Evolutionary conservation across 2,329 filamentous ascomycete genomes (phyloP), one percentile per base, ranked within the genome.

Genomic region (Emergomyces orientalis): DNA sequence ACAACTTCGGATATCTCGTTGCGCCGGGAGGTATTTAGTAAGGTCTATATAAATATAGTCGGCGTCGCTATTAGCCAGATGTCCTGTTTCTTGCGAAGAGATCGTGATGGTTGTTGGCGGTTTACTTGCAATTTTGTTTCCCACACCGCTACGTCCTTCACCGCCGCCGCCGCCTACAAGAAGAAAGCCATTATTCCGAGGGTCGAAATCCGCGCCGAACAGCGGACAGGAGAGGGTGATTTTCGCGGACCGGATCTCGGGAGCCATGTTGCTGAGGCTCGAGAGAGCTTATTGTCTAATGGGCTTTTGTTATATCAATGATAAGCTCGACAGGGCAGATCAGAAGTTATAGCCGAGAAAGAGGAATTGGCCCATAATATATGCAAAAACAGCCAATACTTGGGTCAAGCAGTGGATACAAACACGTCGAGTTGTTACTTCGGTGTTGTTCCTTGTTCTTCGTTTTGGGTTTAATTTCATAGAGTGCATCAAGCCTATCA

Each of bases 161-260:
- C 93, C 93, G 67, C 93, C 93, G 65, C 93, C 93, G 60, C 93
- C 93, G 64, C 88, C 91, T 45, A 96, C 89, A 9, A 96, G 79
- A 30, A 97, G 81, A 66, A 87, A 86, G 66, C 84, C 84, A 64
- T 87, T 83, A 78, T 95, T 86, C 70, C 88, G 83, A 60, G 88
- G 90, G 72, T 96, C 91, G 75, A 96, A 97, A 72, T 91, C 91
- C 73, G 91, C 89, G 62, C 88, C 86, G 75, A 91, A 96, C 64
- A 96, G 84, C 58, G 92, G 92, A 75, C 93, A 97, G 63, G 86
- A 84, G 67, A 95, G 84, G 62, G 85, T 85, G 68, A 86, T 79
- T 74, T 86, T 88, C 65, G 88, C 83, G 3, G 75, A 75, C 47
- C 72, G 64, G 56, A 77, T 69, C 27, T 68, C 67, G n/a, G 76